Base-by-base conservation (phyloP, 1,139 yeast genomes). In the Cylindricascospora bacillispora region DNA sequence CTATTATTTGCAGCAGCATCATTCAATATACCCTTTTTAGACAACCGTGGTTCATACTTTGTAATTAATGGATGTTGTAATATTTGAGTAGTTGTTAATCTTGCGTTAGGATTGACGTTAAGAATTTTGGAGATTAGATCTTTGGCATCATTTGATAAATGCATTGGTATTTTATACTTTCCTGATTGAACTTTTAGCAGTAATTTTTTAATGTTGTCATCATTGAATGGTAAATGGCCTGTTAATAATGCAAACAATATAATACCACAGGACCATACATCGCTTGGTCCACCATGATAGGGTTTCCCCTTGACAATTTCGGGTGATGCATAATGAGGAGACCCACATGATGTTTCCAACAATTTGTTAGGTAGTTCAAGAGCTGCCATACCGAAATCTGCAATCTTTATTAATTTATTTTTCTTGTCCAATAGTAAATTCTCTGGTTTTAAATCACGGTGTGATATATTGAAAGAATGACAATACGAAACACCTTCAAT, bases 301-400 rank as follows among this genome's bases (percentile, higher is more conserved):
- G 71, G 72, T 44, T 70, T 67, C 10, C 92, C 89, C 46, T 76
- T 67, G 19, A 79, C 86, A 39, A 79, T 79, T 57, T 79, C 93
- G 1, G 93, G 93, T 5, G 92, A 82, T 10, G 92, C 92, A 52
- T 79, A 79, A 56, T 79, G 93, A 13, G 93, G 92, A 23, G 85
- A 75, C 3, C 92, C 93, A 60, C 93, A 79, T 10, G 81, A 71
- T 6, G 93, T 79, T 51, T 77, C 85, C 32, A 79, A 59, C 34
- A 79, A 57, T 52, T 71, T 73, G 26, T 77, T 80, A 35, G 74
- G 73, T 37, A 77, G 67, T 53, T 79, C 86, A 39, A 79, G 59
- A 15, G 92, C 89, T 15, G 92, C 92, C 92, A 79, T 79, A 29
- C 92, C 93, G 47, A 79, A 79, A 55, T 79, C 93, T 5, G 92